Percentiles rank a stretch among this genome's conserved stretches.
These are phyloP conservation scores for Kurtzmaniella quercitrusa DNA, from an alignment of 1,139 yeast species.

Conservation along the genomic window DNA sequence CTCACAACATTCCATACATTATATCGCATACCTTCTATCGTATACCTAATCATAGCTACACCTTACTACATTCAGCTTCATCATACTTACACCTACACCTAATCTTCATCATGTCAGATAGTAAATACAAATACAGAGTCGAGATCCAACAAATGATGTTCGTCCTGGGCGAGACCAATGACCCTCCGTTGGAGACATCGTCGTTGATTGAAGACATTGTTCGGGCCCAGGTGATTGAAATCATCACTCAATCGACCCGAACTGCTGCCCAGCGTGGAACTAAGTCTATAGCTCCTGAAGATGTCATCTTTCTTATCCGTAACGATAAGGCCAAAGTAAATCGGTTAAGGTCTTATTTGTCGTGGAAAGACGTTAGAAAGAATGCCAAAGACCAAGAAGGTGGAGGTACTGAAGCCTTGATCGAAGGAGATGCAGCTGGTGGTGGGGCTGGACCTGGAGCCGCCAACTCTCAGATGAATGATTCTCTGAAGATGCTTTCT, in stretches of 20 bases:
- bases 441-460: constrained; percentile 30
- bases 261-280: constrained; percentile 81
- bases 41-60: too few species aligned
- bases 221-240: constrained; percentile 89
- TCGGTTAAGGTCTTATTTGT: constrained; percentile 79
- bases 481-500: constrained; percentile 51
- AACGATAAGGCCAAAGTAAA: constrained; percentile 95
- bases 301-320: constrained; percentile 83
- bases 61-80: too few species aligned
- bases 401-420: constrained; percentile 62
- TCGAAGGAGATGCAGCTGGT: constrained; percentile 39
- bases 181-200: constrained; percentile 89
- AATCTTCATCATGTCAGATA: constrained; percentile 13
- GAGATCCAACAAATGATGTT: constrained; percentile 99
- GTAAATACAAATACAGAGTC: constrained; percentile 70
- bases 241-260: constrained; percentile 71
- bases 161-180: constrained; percentile 92
- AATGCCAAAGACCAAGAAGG: constrained; percentile 95
- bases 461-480: constrained; percentile 31
- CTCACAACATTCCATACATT: too few species aligned
- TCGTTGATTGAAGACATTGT: constrained; percentile 92
- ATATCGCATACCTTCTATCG: too few species aligned
- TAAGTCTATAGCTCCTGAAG: constrained; percentile 85
- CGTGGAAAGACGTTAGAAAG: constrained; percentile 97
- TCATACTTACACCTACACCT: too few species aligned